These are phyloP conservation scores for Malassezia pachydermatis DNA, from an alignment of 1,284 basidiomycete genomes.

Conservation along the genomic window DNA sequence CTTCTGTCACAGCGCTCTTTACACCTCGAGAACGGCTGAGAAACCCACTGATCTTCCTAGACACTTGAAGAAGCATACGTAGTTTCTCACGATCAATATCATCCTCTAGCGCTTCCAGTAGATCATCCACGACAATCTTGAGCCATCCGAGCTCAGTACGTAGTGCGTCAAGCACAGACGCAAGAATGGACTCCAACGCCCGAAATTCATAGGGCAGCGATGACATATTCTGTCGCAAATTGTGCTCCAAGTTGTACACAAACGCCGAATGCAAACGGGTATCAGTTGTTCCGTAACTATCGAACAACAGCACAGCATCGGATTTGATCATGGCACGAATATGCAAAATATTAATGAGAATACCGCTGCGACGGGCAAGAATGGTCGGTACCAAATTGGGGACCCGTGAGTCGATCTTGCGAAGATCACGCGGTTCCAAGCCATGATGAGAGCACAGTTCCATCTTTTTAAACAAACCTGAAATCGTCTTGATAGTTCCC, in stretches of 20 bases:
- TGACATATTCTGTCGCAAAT: conserved; percentile 19
- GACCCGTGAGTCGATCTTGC: conserved; percentile 87
- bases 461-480: conserved; percentile 77
- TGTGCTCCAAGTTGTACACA: conserved; percentile 40
- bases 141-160: conserved; percentile 33
- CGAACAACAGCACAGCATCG: conserved; percentile 82
- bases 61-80: conserved; percentile 30
- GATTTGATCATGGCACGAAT: conserved; percentile 88
- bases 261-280: conserved; percentile 32
- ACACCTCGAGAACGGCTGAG: conserved; percentile 28
- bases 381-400: conserved; percentile 89
- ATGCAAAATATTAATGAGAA: conserved; percentile 76
- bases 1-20: conserved; percentile 30
- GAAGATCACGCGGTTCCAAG: conserved; percentile 82
- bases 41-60: conserved; percentile 32
- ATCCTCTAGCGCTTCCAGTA: conserved; percentile 33
- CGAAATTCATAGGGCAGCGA: conserved; percentile 40
- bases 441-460: conserved; percentile 78
- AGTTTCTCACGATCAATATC: conserved; percentile 42
- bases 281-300: conserved; percentile 49
- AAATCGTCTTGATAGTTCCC: conserved; percentile 65
- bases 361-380: conserved; percentile 72
- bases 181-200: conserved; percentile 37
- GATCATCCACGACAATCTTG: conserved; percentile 22
- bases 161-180: conserved; percentile 35